Base-by-base conservation (phyloP, 306 rosid genomes). In the Prinsepia uniflora region DNA sequence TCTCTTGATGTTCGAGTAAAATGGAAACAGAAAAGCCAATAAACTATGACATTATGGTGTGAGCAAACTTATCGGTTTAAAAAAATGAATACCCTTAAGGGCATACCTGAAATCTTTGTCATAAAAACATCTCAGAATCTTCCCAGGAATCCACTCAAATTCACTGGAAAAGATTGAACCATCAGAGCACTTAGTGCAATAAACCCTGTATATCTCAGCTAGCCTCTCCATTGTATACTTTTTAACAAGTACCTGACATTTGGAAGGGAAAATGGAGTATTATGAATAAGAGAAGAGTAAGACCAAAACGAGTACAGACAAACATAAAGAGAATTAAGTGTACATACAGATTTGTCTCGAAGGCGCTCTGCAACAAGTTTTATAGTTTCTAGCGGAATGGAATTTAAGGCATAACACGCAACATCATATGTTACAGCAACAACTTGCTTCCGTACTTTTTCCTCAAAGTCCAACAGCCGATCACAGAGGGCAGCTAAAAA, bases 81-180 rank as follows among this genome's bases (percentile, higher is more conserved):
- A 20, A 61, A 12, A 43, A 30, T 44, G 6, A 19, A 70, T 43
- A 43, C 41, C 65, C 55, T 70, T 5, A 24, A 3, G 50, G 68
- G 72, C 76, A 78, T 74, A 91, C 99, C 99, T 83, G 88, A 95
- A 95, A 87, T 95, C 97, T 86, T 88, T 95, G 84, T 95, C 97
- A 82, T 82, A 95, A 64, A 85, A 87, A 81, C 97, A 91, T 83
- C 96, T 91, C 76, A 95, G 80, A 72, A 95, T 86, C 92, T 86
- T 95, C 77, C 96, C 99, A 34, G 87, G 96, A 81, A 95, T 89
- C 99, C 99, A 95, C 68, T 83, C 81, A 77, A 79, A 95, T 45
- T 89, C 89, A 67, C 77, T 43, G 8, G 84, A 68, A 59, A 84
- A 76, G 79, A 73, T 74, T 22, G 78, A 81, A 68, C 75, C 76